These are phyloP conservation scores for Mycena albidolilacea DNA, from an alignment of 768 basidiomycete species.

Conservation along the genomic window DNA sequence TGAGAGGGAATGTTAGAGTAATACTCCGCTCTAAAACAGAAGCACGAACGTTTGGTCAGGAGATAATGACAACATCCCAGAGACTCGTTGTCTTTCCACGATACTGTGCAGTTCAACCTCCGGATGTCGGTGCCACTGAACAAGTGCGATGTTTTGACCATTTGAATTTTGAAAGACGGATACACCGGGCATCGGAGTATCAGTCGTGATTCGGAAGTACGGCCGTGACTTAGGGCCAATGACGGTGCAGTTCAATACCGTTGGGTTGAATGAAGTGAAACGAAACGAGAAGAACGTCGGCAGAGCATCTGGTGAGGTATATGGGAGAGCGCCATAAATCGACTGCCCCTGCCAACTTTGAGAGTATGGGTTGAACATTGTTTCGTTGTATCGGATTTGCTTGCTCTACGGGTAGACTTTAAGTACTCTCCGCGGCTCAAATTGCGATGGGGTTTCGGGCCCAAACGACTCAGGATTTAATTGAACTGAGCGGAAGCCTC, in stretches of 20 bases:
- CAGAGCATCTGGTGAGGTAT: no score
- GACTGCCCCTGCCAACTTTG: not conserved
- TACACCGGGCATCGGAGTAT: slow-evolving; percentile 29
- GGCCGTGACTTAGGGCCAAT: slow-evolving; percentile 52
- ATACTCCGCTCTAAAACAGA: no score
- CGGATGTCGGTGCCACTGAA: slow-evolving; percentile 54
- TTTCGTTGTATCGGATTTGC: not conserved
- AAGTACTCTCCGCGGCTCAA: not conserved
- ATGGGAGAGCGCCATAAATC: no score
- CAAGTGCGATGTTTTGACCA: slow-evolving; percentile 52
- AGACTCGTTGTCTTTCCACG: slow-evolving; percentile 49
- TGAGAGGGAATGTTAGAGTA: not conserved
- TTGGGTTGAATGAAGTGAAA: slow-evolving; percentile 38
- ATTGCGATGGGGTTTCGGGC: not conserved
- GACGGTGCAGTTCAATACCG: slow-evolving; percentile 56
- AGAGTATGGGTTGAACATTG: slow-evolving; percentile 33
- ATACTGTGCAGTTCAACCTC: slow-evolving; percentile 48
- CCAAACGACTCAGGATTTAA: not conserved
- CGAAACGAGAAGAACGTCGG: not conserved
- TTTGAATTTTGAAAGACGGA: no score
- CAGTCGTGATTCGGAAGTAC: slow-evolving; percentile 56
- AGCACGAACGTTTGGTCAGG: slow-evolving; percentile 15
- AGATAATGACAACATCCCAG: slow-evolving; percentile 59
- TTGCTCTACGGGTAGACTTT: not conserved
- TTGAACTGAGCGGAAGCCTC: not conserved